A percentile compares a stretch with the other conserved stretches of the same genome.
Conservation (phyloP, 306 rosid species). For the Cucumis melo region DNA sequence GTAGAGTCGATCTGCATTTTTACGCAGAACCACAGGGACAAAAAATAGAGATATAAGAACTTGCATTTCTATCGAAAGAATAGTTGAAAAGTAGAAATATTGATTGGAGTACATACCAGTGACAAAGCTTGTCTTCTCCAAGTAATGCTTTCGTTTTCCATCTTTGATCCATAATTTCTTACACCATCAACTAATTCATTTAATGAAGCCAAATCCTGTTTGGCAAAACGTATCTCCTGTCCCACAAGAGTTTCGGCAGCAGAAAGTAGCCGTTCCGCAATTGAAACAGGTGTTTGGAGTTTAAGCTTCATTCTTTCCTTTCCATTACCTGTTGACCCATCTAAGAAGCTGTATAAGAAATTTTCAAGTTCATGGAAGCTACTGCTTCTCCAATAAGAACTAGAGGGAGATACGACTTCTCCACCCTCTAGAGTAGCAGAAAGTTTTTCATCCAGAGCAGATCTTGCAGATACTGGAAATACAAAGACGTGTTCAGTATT, state of each 20-base stretch:
- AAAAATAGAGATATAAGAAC: neutral
- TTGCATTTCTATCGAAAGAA: neutral
- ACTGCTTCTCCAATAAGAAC: constrained; percentile 38
- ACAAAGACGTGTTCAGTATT: constrained; percentile 55
- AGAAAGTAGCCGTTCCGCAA: constrained; percentile 72
- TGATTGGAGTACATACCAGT: constrained; percentile 34
- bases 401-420: constrained; percentile 23
- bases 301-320: constrained; percentile 91
- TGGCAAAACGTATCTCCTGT: constrained; percentile 60
- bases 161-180: constrained; percentile 43
- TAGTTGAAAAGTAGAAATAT: neutral
- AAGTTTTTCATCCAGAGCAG: constrained; percentile 85
- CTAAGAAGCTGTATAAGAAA: constrained; percentile 70
- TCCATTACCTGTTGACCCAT: constrained; percentile 77
- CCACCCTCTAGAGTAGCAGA: constrained; percentile 26
- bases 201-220: constrained; percentile 60
- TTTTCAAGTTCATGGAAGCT: constrained; percentile 59
- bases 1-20: constrained; percentile 66
- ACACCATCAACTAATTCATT: constrained; percentile 38
- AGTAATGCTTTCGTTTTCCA: constrained; percentile 64
- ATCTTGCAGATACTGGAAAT: constrained; percentile 86
- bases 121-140: constrained; percentile 69
- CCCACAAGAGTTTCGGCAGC: constrained; percentile 54
- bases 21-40: neutral
- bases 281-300: constrained; percentile 76